These are phyloP conservation scores for Ceratobasidium sp. DNA, from an alignment of 1,284 basidiomycete species.

Conservation along the genomic window DNA sequence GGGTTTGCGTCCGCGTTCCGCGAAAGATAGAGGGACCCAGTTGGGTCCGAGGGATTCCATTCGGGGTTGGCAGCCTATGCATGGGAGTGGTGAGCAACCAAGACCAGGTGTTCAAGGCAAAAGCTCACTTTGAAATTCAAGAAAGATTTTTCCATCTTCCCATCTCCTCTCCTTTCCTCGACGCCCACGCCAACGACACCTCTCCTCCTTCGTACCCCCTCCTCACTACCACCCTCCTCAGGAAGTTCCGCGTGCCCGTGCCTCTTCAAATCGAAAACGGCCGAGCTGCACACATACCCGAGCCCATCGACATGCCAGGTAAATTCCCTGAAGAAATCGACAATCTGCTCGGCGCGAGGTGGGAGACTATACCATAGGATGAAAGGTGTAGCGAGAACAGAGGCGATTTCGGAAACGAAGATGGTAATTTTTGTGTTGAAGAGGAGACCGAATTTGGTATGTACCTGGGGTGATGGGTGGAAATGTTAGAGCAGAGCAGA, in stretches of 20 bases:
- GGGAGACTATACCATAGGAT: conserved; percentile 94
- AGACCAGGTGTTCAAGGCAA: not conserved
- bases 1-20: conserved; percentile 75
- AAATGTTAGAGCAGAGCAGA: conserved; percentile 34
- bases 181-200: not conserved
- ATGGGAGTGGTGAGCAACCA: not conserved
- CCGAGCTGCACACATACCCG: conserved; percentile 97
- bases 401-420: conserved; percentile 88
- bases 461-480: conserved; percentile 66
- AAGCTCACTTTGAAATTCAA: conserved; percentile 85
- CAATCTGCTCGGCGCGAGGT: conserved; percentile 83
- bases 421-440: conserved; percentile 90
- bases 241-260: conserved; percentile 74
- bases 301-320: conserved; percentile 95
- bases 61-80: conserved; percentile 86
- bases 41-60: conserved; percentile 90
- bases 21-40: conserved; percentile 85
- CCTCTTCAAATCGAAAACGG: conserved; percentile 95
- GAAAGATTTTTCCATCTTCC: conserved; percentile 99
- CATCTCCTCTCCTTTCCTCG: conserved; percentile 66
- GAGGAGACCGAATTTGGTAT: conserved; percentile 87
- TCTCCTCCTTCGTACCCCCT: not conserved
- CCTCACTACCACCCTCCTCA: not conserved
- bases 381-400: conserved; percentile 93
- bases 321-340: conserved; percentile 97